phyloP scores from a whole-genome alignment of 1,139 yeast species.

The Yamadazyma buinensis region DNA sequence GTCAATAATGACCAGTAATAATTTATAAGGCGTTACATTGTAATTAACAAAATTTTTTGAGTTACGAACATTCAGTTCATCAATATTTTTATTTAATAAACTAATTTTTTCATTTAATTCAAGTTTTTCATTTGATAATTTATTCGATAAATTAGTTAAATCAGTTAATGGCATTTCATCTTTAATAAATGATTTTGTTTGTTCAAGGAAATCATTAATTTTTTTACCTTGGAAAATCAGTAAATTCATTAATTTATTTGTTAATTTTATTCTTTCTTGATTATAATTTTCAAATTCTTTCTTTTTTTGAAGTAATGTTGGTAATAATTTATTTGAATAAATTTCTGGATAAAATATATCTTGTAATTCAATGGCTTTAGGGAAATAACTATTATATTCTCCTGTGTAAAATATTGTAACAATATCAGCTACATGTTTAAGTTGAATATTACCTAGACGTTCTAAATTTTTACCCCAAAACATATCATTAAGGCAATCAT shows the following conservation, averaged over 20 bases:
- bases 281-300: slow-evolving; percentile 6
- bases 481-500: slow-evolving; percentile 31
- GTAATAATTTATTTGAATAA: slow-evolving; percentile 6
- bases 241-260: slow-evolving; percentile 23
- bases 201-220: slow-evolving; percentile 11
- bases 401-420: slow-evolving; percentile 32
- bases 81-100: slow-evolving; percentile 9
- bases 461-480: slow-evolving; percentile 38
- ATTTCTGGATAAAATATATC: slow-evolving; percentile 13
- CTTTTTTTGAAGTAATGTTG: slow-evolving; percentile 5
- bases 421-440: slow-evolving; percentile 26
- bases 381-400: slow-evolving; percentile 18
- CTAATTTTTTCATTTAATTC: slow-evolving; percentile 21
- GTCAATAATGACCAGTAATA: slow-evolving; percentile 27
- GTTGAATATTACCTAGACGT: slow-evolving; percentile 26
- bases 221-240: slow-evolving; percentile 15
- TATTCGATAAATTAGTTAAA: slow-evolving; percentile 15
- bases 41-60: slow-evolving; percentile 12
- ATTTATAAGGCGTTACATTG: slow-evolving; percentile 16
- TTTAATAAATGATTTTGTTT: slow-evolving; percentile 8
- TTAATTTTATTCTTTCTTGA: slow-evolving; percentile 15
- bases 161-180: slow-evolving; percentile 16
- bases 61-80: slow-evolving; percentile 9
- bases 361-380: slow-evolving; percentile 7
- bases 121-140: slow-evolving; percentile 16